Base-by-base conservation (phyloP, 2,329 filamentous ascomycete genomes). In the Aspergillus flavus region DNA sequence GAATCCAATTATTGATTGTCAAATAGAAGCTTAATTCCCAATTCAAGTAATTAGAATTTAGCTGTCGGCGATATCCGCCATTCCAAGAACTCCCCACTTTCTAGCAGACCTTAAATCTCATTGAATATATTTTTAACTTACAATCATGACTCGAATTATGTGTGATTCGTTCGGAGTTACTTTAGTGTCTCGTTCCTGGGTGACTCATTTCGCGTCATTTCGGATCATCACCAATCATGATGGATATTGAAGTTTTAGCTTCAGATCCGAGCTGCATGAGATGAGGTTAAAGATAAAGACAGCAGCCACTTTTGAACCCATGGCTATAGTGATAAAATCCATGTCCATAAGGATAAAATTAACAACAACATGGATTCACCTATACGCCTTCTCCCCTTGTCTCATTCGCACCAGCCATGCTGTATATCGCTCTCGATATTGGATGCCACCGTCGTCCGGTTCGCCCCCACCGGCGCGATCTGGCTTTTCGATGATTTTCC, bases 311-410 rank as follows among this genome's bases (percentile, higher is more conserved):
- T 7, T 41, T 10, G 7, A 41, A 19, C 16, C 26, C 6, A 26
- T 28, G 26, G 26, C 26, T 28, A 28, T 28, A 28, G 0, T 0
- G 26, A 28, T 28, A 28, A 7, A 28, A 28, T 28, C 34, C 34
- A 16, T 39, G 34, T 0, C 0, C 1, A 36, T 5, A 14, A 39
- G 12, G 1, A 39, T 6, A 14, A 2, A 16, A 39, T 1, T 0
- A 16, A 16, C 34, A n/a, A 9, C 16, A 4, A 41, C 0, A 41
- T 41, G 39, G 39, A 41, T 4, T 41, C 39, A 19, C 19, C 39
- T 2, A 41, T 7, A 41, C 39, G 39, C 0, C 39, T 41, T 0
- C n/a, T 41, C 1, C 39, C 39, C 39, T 19, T 9, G 39, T 41
- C 39, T n/a, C 39, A n/a, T 41, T 2, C 16, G 6, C 16, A n/a